Conservation (phyloP, 1,284 basidiomycete species). For the Ceratobasidium sp. region DNA sequence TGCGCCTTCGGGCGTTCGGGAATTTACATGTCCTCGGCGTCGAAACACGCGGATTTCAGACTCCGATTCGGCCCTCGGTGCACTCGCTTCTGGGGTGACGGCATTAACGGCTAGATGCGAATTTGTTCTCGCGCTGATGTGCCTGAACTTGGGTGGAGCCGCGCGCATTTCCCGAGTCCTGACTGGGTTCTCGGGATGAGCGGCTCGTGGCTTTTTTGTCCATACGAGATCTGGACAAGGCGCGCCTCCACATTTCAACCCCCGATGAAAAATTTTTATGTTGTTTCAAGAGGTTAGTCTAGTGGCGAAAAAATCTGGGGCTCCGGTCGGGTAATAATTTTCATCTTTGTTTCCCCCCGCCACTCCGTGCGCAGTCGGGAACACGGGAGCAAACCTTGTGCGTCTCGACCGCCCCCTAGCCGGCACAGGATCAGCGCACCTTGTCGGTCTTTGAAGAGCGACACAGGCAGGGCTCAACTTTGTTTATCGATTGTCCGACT, state of each 20-base stretch:
- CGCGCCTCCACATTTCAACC: neutral
- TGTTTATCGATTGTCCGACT: conserved; percentile 7
- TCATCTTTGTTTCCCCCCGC: neutral
- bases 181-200: conserved; percentile 10
- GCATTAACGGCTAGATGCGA: neutral
- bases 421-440: conserved; percentile 2
- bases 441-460: no score
- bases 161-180: neutral
- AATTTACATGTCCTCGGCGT: neutral
- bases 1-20: conserved; percentile 13
- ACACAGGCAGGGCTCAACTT: neutral
- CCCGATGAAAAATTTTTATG: neutral
- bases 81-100: neutral
- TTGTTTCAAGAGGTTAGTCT: neutral
- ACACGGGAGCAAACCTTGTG: no score
- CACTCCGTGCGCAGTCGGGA: neutral
- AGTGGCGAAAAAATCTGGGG: neutral
- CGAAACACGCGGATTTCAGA: conserved; percentile 18
- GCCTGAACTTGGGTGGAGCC: neutral
- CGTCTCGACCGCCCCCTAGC: neutral
- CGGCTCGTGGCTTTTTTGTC: neutral
- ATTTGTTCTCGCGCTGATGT: conserved; percentile 3
- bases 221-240: no score
- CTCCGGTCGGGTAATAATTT: neutral
- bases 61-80: conserved; percentile 11